Evolutionary conservation across 176 grass and related monocot species (phyloP).

Genomic region (Carex myosuroides): DNA sequence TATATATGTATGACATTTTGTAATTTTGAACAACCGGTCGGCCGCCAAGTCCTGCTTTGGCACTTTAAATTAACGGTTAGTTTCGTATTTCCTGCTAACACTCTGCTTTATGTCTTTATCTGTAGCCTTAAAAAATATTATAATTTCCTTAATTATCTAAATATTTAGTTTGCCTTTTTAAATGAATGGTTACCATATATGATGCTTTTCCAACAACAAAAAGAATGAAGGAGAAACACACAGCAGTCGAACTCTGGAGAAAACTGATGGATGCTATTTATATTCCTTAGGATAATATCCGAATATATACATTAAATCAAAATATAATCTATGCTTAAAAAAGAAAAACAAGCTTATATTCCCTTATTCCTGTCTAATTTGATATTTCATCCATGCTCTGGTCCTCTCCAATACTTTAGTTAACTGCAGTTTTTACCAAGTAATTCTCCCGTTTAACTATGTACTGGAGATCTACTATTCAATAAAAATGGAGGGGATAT

Average conservation of each 20-base stretch:
- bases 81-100: background rate
- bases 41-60: too few species aligned
- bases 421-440: background rate
- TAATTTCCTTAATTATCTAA: background rate
- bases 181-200: background rate
- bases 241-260: background rate
- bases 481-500: background rate
- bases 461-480: background rate
- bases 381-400: background rate
- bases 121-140: background rate
- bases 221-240: background rate
- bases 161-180: background rate
- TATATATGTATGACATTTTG: too few species aligned
- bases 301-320: background rate
- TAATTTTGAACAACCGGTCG: too few species aligned
- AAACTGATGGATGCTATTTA: background rate
- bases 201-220: background rate
- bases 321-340: background rate
- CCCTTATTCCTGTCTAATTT: background rate
- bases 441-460: background rate
- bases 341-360: background rate
- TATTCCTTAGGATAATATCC: slow-evolving; percentile 22
- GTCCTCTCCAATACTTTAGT: background rate
- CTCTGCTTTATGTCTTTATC: background rate
- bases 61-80: too few species aligned